Evolutionary conservation across 257 asterid species (phyloP).

Genomic region (Misopates orontium): DNA sequence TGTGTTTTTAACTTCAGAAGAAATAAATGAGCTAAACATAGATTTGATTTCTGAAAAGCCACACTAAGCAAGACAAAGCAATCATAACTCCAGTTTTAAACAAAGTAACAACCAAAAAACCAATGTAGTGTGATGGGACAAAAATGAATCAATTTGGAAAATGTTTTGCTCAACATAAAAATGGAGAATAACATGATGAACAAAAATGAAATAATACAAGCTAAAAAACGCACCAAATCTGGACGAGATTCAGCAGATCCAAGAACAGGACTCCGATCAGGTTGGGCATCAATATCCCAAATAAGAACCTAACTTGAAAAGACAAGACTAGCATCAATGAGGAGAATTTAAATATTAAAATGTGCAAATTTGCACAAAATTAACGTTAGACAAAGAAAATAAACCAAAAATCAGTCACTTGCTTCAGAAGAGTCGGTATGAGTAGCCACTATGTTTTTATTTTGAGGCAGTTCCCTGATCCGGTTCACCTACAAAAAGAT

Average conservation of each 20-base stretch:
- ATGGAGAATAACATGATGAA: too few species aligned
- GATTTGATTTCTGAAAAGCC: too few species aligned
- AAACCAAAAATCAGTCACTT: constrained; percentile 32
- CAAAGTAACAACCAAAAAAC: too few species aligned
- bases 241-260: constrained; percentile 91
- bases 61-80: too few species aligned
- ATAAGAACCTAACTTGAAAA: constrained; percentile 65
- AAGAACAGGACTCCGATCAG: constrained; percentile 79
- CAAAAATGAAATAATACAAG: too few species aligned
- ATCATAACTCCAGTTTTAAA: too few species aligned
- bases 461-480: constrained; percentile 94
- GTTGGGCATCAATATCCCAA: constrained; percentile 97
- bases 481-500: constrained; percentile 70
- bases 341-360: not conserved
- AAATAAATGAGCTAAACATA: too few species aligned
- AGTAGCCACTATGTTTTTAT: constrained; percentile 87
- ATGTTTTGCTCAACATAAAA: too few species aligned
- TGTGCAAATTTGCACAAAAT: too few species aligned
- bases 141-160: not conserved
- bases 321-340: constrained; percentile 16
- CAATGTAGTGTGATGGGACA: too few species aligned
- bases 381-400: constrained; percentile 7
- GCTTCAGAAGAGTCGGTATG: constrained; percentile 97
- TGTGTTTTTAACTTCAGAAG: too few species aligned
- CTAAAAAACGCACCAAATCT: constrained; percentile 64